phyloP scores from a whole-genome alignment of 306 rosid species.

The Dalbergia oliveri region DNA sequence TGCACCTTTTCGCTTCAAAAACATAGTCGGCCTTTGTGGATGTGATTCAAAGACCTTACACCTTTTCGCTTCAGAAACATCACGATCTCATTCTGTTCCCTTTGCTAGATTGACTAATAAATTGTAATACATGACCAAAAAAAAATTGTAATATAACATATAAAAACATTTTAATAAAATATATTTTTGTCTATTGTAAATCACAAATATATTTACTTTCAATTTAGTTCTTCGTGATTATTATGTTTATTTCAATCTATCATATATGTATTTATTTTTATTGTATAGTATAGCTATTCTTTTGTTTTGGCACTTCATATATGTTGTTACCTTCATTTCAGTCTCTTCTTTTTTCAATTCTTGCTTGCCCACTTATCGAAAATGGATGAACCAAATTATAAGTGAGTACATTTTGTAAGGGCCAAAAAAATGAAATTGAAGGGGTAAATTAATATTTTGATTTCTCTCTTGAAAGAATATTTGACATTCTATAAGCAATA shows the following conservation, averaged over 20 bases:
- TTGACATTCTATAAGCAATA: not conserved
- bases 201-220: not conserved
- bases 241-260: not conserved
- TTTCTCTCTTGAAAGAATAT: not conserved
- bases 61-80: constrained; percentile 30
- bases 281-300: not conserved
- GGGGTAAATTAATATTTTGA: not conserved
- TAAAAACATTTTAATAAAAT: too few species aligned
- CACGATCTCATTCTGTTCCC: constrained; percentile 30
- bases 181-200: too few species aligned
- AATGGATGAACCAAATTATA: not conserved
- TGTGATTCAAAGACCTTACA: constrained; percentile 16
- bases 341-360: not conserved
- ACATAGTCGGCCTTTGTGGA: constrained; percentile 35
- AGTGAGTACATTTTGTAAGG: not conserved
- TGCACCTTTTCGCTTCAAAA: too few species aligned
- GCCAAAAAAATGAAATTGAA: not conserved
- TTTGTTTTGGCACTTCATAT: too few species aligned
- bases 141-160: too few species aligned
- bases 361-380: not conserved
- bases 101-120: not conserved
- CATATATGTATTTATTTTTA: too few species aligned
- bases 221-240: not conserved
- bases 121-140: too few species aligned
- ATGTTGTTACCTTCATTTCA: too few species aligned